phyloP scores from a whole-genome alignment of 495 filamentous ascomycete genomes.

The Penicillium mononematosum region DNA sequence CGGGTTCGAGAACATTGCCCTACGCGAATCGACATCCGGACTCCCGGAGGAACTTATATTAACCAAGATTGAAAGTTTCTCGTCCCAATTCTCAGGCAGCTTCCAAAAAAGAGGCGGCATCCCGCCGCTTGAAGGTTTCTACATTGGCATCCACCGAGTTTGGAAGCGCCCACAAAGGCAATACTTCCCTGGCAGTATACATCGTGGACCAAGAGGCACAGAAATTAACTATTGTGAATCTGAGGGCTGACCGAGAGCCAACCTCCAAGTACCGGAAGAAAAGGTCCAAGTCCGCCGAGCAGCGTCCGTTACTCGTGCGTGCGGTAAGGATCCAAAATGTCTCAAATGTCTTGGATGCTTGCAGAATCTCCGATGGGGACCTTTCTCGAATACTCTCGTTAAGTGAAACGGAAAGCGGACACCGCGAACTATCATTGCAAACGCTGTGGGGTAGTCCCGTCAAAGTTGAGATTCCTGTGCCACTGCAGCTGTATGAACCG shows the following conservation, averaged over 20 bases:
- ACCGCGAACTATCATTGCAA: constrained; percentile 66
- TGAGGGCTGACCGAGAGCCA: constrained; percentile 45
- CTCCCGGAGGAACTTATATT: constrained; percentile 73
- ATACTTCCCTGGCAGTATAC: constrained; percentile 58
- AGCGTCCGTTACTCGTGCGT: constrained; percentile 40
- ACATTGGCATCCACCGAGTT: constrained; percentile 59
- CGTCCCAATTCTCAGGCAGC: constrained; percentile 57
- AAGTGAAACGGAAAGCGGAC: constrained; percentile 59
- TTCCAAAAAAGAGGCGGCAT: constrained; percentile 51
- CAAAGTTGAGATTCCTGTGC: constrained; percentile 53
- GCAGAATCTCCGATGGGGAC: constrained; percentile 67
- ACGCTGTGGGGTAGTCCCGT: constrained; percentile 69
- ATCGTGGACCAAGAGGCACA: constrained; percentile 66
- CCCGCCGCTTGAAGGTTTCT: constrained; percentile 57
- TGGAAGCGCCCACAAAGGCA: constrained; percentile 27
- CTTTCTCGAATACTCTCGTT: constrained; percentile 69
- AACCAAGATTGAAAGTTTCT: constrained; percentile 68
- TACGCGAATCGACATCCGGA: constrained; percentile 67
- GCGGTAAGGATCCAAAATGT: constrained; percentile 42
- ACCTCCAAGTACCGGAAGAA: constrained; percentile 34
- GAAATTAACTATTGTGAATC: constrained; percentile 63
- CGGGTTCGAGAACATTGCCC: constrained; percentile 66
- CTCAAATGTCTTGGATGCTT: constrained; percentile 67
- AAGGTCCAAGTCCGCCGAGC: constrained; percentile 28
- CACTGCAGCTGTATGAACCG: constrained; percentile 47